Evolutionary conservation across 2,329 filamentous ascomycete species (phyloP).

Genomic region (Paraphoma chrysanthemicola): DNA sequence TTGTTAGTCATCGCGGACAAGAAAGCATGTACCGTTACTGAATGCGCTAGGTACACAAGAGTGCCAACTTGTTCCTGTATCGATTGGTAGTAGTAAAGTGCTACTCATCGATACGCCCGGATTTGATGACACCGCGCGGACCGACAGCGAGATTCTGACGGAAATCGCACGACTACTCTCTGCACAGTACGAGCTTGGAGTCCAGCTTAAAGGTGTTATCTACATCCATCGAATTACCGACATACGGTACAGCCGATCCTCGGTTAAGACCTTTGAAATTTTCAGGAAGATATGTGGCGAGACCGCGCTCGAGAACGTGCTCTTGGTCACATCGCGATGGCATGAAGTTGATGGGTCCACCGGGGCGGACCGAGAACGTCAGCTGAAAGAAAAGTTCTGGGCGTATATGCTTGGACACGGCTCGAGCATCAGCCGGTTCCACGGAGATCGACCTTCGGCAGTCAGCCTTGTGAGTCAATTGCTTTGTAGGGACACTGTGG

Average conservation of each 20-base stretch:
- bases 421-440: background rate
- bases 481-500: background rate
- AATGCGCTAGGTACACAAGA: background rate
- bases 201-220: slow-evolving; percentile 40
- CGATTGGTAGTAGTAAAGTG: slow-evolving; percentile 18
- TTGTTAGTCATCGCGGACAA: too few species aligned
- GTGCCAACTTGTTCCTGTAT: slow-evolving; percentile 7
- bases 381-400: background rate
- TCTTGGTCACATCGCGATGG: slow-evolving; percentile 30
- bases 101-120: slow-evolving; percentile 45
- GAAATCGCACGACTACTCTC: slow-evolving; percentile 34
- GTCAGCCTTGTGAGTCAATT: background rate
- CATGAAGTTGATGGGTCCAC: slow-evolving; percentile 4
- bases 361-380: background rate
- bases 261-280: slow-evolving; percentile 14
- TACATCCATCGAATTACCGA: slow-evolving; percentile 45
- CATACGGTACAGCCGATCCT: slow-evolving; percentile 10
- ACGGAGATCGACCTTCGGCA: background rate
- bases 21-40: too few species aligned
- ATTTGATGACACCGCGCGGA: slow-evolving; percentile 39
- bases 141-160: slow-evolving; percentile 38
- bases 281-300: slow-evolving; percentile 30
- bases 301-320: slow-evolving; percentile 21
- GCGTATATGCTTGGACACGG: background rate
- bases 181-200: slow-evolving; percentile 29